These are phyloP conservation scores for Gaeumannomyces tritici DNA, from an alignment of 2,329 filamentous ascomycete genomes.

Conservation along the genomic window DNA sequence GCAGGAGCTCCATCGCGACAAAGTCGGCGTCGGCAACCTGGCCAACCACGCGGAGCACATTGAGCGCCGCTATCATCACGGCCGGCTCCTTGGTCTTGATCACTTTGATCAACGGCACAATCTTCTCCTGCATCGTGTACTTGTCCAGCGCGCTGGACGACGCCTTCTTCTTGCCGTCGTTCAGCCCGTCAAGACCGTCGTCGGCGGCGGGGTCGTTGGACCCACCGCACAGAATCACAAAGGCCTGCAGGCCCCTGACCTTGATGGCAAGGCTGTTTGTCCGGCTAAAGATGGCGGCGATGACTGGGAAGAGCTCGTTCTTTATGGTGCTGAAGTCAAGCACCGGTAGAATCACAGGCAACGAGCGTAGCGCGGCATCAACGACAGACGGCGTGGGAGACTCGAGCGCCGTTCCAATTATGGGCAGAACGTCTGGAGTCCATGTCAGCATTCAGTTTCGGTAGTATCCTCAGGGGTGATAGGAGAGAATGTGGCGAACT, in stretches of 20 bases:
- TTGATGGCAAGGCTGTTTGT: constrained; percentile 94
- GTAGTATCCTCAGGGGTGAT: background rate
- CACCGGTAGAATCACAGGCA: constrained; percentile 73
- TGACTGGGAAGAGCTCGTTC: constrained; percentile 88
- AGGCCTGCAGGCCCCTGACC: constrained; percentile 81
- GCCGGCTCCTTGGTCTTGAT: constrained; percentile 98
- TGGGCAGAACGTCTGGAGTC: constrained; percentile 68
- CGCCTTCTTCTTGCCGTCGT: constrained; percentile 47
- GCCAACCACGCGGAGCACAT: constrained; percentile 76
- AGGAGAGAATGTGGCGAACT: constrained; percentile 14
- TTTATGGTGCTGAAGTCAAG: constrained; percentile 96
- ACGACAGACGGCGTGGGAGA: constrained; percentile 84
- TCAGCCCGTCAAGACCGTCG: constrained; percentile 70
- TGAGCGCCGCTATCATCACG: constrained; percentile 89
- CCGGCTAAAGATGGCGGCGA: constrained; percentile 82
- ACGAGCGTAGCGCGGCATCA: constrained; percentile 69
- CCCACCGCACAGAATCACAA: constrained; percentile 82
- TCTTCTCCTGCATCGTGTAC: constrained; percentile 96
- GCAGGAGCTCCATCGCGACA: constrained; percentile 81
- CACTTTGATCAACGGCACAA: constrained; percentile 77
- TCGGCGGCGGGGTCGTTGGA: constrained; percentile 39
- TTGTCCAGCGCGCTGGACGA: constrained; percentile 81
- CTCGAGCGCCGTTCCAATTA: constrained; percentile 75
- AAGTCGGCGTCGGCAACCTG: constrained; percentile 79
- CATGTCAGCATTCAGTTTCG: background rate